These are phyloP conservation scores for Aspergillus piperis DNA, from an alignment of 2,329 filamentous ascomycete species.

Conservation along the genomic window DNA sequence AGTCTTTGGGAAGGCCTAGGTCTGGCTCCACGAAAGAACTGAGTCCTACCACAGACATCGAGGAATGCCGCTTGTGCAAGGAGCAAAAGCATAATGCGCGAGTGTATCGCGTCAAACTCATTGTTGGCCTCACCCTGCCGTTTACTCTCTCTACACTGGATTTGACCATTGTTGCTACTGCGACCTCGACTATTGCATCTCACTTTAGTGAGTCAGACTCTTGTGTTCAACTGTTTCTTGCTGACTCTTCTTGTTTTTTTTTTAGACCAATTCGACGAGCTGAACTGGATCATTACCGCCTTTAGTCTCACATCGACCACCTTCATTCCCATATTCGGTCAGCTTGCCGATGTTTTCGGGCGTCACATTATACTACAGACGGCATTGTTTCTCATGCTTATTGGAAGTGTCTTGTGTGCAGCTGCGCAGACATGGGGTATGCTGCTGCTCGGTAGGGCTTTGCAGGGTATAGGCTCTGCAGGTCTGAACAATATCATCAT, in stretches of 20 bases:
- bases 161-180: conserved; percentile 64
- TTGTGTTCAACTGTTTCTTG: not conserved
- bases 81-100: conserved; percentile 37
- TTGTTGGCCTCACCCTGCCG: conserved; percentile 60
- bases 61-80: conserved; percentile 25
- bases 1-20: not conserved
- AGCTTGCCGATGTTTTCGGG: conserved; percentile 66
- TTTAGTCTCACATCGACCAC: conserved; percentile 69
- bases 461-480: conserved; percentile 64
- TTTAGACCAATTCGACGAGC: conserved; percentile 55
- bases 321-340: conserved; percentile 67
- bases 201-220: conserved; percentile 57
- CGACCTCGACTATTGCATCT: conserved; percentile 62
- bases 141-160: conserved; percentile 66
- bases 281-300: conserved; percentile 70
- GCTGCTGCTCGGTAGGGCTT: conserved; percentile 62
- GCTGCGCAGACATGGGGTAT: conserved; percentile 59
- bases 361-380: conserved; percentile 61
- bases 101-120: conserved; percentile 61
- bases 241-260: not conserved
- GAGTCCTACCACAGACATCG: too few relatives aligned
- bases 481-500: conserved; percentile 63
- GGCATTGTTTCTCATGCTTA: conserved; percentile 58
- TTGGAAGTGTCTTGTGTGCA: conserved; percentile 65
- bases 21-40: not conserved